Evolutionary conservation across 352 stramenopile genomes (phyloP), one percentile per base, ranked within the genome.

Genomic region (Phytophthora rubi): DNA sequence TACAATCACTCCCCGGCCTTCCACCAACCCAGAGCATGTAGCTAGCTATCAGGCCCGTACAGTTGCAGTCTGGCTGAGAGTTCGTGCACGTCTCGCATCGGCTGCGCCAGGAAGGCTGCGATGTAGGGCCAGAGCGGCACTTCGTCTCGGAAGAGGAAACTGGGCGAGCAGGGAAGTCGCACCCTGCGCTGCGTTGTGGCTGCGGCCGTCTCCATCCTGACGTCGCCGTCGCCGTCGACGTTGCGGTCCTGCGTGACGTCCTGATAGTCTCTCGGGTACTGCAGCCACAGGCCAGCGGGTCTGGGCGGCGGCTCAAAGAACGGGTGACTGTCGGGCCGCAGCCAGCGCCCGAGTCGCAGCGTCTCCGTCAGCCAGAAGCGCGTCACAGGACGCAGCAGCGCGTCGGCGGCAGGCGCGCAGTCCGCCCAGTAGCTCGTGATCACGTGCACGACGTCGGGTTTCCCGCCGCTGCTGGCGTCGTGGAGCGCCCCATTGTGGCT

Each of bases 91-190:
- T 76, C 73, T 2, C 21, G 59, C 39, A 91, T 89, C 2, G 85
- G 85, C 16, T 75, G 60, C 2, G 64, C 64, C 42, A 94, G 32
- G 23, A 81, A 79, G 7, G 76, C 75, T 12, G 87, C 68, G 37
- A 85, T 64, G 56, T 93, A 94, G 3, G 87, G 87, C 87, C 87
- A 94, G n/a, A 89, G 45, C 45, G 87, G 87, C 47, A 94, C 79
- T 35, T 75, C 32, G 3, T 73, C 57, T 44, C 64, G 45, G 23
- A 73, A 83, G 2, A 60, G 21, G 51, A 74, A 80, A 18, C 32
- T 37, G 23, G 76, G 73, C 10, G 85, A 90, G 51, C 71, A 92
- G 2, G 87, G 87, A 21, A 93, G 37, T 32, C 59, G 62, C 51
- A 80, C 70, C 3, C 33, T 65, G 7, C 69, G 60, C 39, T 49